Evolutionary conservation across 2,329 filamentous ascomycete species (phyloP), one percentile per base, ranked within the genome.

Genomic region (Lecanoromycetidae sp.): DNA sequence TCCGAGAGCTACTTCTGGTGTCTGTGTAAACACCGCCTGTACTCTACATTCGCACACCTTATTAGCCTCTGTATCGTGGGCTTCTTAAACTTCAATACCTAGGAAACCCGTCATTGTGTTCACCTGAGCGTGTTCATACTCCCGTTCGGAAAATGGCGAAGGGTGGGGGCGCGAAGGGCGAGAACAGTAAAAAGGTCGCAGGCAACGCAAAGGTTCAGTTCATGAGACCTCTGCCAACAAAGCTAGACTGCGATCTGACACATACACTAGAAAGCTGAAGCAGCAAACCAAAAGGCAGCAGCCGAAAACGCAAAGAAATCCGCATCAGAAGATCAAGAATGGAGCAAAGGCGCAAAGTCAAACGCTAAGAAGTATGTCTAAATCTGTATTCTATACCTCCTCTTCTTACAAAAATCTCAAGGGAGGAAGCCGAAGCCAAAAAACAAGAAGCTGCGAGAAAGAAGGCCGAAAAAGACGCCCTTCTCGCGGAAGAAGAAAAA

Each of bases 401-500:
- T n/a, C 36, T 40, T 29, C 49, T 44, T 46, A 46, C 38, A 25
- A 25, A 15, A 37, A 30, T 22, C 29, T 37, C 42, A 54, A 94
- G 88, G 62, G 87, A 93, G 57, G 82, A 83, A 29, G 87, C 88
- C 45, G 84, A 83, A 41, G 80, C 80, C 41, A 94, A 90, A 67
- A 87, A 90, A 67, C 87, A 84, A 57, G 83, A 82, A 47, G 86
- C 93, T 61, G 76, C 74, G 47, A 79, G 82, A 48, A 94, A 94
- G 68, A 96, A 94, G 68, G 90, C 88, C 43, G 91, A 96, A 63
- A 83, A 83, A 41, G 88, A 93, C 1, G 86, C 88, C 9, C 70
- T 88, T 20, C 68, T 87, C 30, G 81, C 79, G 48, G 87, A 84
- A 61, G 91, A 98, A 66, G 90, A 95, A 61, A 81, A 76, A 48